Evolutionary conservation across 306 rosid genomes (phyloP), one percentile per base, ranked within the genome.

Genomic region (Cotoneaster glaucophyllus): DNA sequence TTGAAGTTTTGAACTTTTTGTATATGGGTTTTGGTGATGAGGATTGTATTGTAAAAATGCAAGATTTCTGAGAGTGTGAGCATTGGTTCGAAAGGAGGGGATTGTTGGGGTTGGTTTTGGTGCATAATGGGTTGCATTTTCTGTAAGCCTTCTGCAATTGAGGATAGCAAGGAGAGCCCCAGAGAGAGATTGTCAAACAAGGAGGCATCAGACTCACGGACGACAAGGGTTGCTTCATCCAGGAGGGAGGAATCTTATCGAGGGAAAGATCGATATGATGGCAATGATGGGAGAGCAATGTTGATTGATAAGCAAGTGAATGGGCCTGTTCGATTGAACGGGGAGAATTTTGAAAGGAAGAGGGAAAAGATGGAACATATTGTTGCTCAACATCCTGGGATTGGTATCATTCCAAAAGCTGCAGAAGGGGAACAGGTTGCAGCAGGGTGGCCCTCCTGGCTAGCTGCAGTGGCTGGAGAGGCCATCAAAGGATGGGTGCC

Each of bases 371-470:
- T 85, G 93, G 98, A 89, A 73, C 79, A 77, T 75, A 66, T 78
- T 70, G 83, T 73, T 79, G 85, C 87, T 83, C 97, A 79, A 78
- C 92, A 90, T 89, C 97, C 97, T 0, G 91, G 84, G 48, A 80
- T 80, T 77, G 96, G 96, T 39, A 87, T 77, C 70, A 75, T 92
- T 82, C 97, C 93, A 1, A 95, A 90, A 70, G 97, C 98, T 59
- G 74, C 79, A 11, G 98, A 95, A 86, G 98, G 97, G 66, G 98
- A 95, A 81, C 97, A 92, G 80, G 83, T 92, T 83, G 96, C 98
- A 11, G 98, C 97, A 67, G 98, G 97, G 25, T 95, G 98, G 98
- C 98, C 98, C 0, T 79, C 93, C 15, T 95, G 98, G 98, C 74
- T 95, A 78, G 96, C 93, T 48, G 97, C 97, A 14, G 97, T 92